Percentiles rank a stretch among this genome's conserved stretches.
These are phyloP conservation scores for Neolentinus lepideus DNA, from an alignment of 1,284 basidiomycete genomes.

Conservation along the genomic window DNA sequence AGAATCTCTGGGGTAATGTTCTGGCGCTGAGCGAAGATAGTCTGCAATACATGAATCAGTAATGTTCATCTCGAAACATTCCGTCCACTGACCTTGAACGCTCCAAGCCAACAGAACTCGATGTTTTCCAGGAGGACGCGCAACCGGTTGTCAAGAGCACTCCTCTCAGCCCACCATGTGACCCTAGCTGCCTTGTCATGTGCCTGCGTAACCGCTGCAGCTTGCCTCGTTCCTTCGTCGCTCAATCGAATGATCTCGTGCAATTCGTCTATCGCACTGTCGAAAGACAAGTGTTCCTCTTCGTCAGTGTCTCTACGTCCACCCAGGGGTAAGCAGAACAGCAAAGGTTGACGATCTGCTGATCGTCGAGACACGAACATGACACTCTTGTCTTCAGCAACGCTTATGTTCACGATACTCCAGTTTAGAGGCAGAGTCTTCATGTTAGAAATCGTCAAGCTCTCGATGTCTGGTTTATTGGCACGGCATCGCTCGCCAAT, in stretches of 20 bases:
- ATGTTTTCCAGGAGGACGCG: slow-evolving; percentile 76
- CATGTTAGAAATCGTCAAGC: slow-evolving; percentile 30
- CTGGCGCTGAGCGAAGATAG: slow-evolving; percentile 38
- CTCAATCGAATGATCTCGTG: slow-evolving; percentile 72
- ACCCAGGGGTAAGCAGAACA: slow-evolving; percentile 87
- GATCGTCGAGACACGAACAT: slow-evolving; percentile 83
- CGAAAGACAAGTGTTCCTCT: slow-evolving; percentile 72
- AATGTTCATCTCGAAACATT: not conserved
- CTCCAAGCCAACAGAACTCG: slow-evolving; percentile 95
- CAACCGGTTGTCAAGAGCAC: slow-evolving; percentile 72
- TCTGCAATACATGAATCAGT: slow-evolving; percentile 33
- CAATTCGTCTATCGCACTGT: slow-evolving; percentile 71
- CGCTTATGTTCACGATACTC: slow-evolving; percentile 80
- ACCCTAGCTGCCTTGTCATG: slow-evolving; percentile 58
- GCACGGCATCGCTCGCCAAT: slow-evolving; percentile 47
- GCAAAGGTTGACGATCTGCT: slow-evolving; percentile 53
- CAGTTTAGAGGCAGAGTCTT: slow-evolving; percentile 67
- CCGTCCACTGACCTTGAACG: slow-evolving; percentile 78
- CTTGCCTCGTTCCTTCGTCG: slow-evolving; percentile 72
- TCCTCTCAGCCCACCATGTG: slow-evolving; percentile 83
- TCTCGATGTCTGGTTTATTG: slow-evolving; percentile 32
- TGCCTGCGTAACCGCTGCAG: slow-evolving; percentile 54
- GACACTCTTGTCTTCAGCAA: slow-evolving; percentile 78
- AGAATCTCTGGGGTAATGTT: not conserved
- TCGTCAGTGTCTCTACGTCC: slow-evolving; percentile 73